A percentile compares a stretch with the other conserved stretches of the same genome.
Conservation (phyloP, 75 land plant genomes). For the Cupressus sempervirens region DNA sequence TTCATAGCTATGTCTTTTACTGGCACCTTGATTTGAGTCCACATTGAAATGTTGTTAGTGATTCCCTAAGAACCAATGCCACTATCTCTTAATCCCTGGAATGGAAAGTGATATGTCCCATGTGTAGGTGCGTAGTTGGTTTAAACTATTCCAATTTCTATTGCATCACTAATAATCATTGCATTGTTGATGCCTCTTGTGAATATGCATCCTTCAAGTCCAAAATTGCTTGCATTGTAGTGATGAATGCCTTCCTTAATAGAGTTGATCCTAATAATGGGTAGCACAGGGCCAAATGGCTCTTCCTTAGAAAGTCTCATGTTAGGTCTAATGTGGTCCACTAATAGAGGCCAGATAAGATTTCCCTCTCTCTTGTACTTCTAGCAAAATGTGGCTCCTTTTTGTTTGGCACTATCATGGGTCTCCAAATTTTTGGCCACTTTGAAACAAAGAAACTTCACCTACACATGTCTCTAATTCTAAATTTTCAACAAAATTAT, state of each 20-base stretch:
- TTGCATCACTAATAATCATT: conserved; percentile 78
- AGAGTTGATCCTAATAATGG: conserved; percentile 71
- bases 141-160: too few species aligned
- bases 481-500: too few species aligned
- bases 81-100: conserved; percentile 91
- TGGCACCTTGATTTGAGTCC: conserved; percentile 84
- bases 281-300: conserved; percentile 89
- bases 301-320: conserved; percentile 97
- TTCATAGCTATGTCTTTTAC: too few species aligned
- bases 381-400: too few species aligned
- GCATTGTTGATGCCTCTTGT: conserved; percentile 91
- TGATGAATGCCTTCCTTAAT: conserved; percentile 92
- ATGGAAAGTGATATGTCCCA: too few species aligned
- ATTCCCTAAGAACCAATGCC: conserved; percentile 91
- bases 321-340: conserved; percentile 83
- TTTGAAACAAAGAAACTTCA: too few species aligned
- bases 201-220: conserved; percentile 86
- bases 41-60: conserved; percentile 89
- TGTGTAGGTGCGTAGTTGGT: too few species aligned
- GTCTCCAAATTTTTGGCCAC: too few species aligned
- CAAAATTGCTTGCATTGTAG: conserved; percentile 96
- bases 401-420: not conserved
- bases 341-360: conserved; percentile 83
- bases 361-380: conserved; percentile 88
- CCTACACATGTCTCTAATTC: too few species aligned